Evolutionary conservation across 2,329 filamentous ascomycete species (phyloP), one percentile per base, ranked within the genome.

Genomic region (Penicillium sclerotiorum): DNA sequence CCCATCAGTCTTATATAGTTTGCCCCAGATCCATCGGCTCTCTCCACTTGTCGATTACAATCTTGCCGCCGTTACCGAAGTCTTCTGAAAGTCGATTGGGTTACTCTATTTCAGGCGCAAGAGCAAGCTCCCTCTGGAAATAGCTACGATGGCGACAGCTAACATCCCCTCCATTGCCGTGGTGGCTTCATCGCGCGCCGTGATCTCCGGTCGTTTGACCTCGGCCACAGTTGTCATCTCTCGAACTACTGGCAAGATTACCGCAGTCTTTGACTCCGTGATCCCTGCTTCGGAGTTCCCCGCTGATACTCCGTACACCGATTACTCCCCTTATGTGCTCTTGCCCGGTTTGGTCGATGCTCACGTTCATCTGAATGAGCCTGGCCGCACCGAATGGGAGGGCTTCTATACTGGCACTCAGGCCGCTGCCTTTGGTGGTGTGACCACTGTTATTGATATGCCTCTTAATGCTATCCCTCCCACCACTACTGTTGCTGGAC

Each of bases 381-480:
- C 94, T 0, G 94, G 94, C 35, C 84, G 94, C 49, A 96, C 93
- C 45, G 93, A 96, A 81, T 97, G 94, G 94, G 94, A 99, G 69
- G 94, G 94, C 9, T 99, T 99, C 78, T 89, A 87, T 77, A 96
- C 92, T 1, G 94, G 94, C 41, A 97, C 94, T 20, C 83, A 89
- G 62, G 94, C 94, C 27, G 94, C 94, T 4, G 94, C 94, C 9
- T 95, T 93, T 62, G 94, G 94, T 33, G 94, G 94, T 62, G 94
- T 97, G 21, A 99, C 94, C 4, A 97, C 94, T 0, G 91, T 99
- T 8, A 78, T 99, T 64, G 94, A 97, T 73, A 99, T 99, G 94
- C 94, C 94, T 27, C 74, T 97, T 55, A 99, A 99, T 73, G 91
- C 93, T 41, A 95, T 99, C 46, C 94, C 94, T 28, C 94, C 94